Base-by-base conservation (phyloP, 192 early-diverging fungal genomes). In the Lunasporangiospora selenospora region DNA sequence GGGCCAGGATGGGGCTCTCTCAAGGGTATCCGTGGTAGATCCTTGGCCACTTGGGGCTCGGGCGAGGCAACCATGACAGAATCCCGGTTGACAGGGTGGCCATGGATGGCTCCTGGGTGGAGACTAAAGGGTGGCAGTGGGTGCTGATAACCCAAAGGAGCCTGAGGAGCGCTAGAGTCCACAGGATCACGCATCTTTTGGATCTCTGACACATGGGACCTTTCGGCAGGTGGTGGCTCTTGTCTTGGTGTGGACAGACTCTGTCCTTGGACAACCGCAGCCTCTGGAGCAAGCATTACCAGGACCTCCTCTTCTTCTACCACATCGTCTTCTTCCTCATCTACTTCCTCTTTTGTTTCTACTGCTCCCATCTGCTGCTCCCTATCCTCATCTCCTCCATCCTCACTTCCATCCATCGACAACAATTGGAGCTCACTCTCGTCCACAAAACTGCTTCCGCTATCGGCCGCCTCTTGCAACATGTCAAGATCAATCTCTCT, bases 251-350 rank as follows among this genome's bases (percentile, higher is more conserved):
- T 30, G 30, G 45, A 27, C 9, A 23, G 15, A 7, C 23, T 15
- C 33, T 34, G 30, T 19, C 10, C 38, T 27, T 41, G 15, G 13
- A 40, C 26, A 37, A 34, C 18, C 16, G 15, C 13, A 36, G 53
- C 15, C 4, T 47, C 45, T 47, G 57, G 57, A 5, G 43, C 36
- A 24, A 65, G 29, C 61, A 43, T 55, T 21, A 55, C 32, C 34
- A 62, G 43, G 5, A 55, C 24, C 27, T 47, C 59, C 7, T 62
- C 65, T 4, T 67, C 55, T 7, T 58, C 64, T 1, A 43, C 48
- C 4, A 8, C 24, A 24, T 30, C 41, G 19, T 34, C 9, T 21
- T 19, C 34, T 11, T 21, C 0, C 8, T 43, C 27, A 1, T 31
- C 24, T 6, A 26, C 3, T 26, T 39, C 24, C 16, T 38, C 43